A percentile compares a stretch with the other conserved stretches of the same genome.
These are phyloP conservation scores for Teunomyces cretensis DNA, from an alignment of 805 yeast genomes.

Conservation along the genomic window DNA sequence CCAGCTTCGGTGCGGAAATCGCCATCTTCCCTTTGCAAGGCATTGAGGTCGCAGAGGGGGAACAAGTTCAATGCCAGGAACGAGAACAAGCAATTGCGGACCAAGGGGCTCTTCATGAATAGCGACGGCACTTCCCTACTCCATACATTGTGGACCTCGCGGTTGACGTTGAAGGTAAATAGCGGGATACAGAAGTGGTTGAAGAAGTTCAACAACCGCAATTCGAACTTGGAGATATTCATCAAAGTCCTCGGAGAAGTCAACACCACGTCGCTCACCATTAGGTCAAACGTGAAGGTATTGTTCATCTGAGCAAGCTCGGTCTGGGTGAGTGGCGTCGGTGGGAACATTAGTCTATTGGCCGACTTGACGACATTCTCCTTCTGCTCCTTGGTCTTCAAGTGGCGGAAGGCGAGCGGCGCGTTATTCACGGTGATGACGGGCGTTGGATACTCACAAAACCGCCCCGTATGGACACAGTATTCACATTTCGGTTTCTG, in stretches of 20 bases:
- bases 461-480: too few species aligned
- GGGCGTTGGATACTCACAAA: too few species aligned
- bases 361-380: too few species aligned
- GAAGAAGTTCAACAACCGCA: slow-evolving; percentile 27
- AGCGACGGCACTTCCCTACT: slow-evolving; percentile 21
- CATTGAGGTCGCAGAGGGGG: slow-evolving; percentile 18
- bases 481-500: too few species aligned
- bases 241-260: slow-evolving; percentile 19
- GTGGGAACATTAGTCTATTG: too few species aligned
- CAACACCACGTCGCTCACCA: background rate
- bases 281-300: too few species aligned
- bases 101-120: slow-evolving; percentile 22
- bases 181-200: slow-evolving; percentile 25
- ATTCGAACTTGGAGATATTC: slow-evolving; percentile 20
- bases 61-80: slow-evolving; percentile 17
- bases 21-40: slow-evolving; percentile 9
- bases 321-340: too few species aligned
- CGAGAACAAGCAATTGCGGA: slow-evolving; percentile 25
- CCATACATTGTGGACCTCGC: slow-evolving; percentile 24
- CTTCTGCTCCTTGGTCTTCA: too few species aligned
- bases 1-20: too few species aligned
- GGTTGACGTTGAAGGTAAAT: slow-evolving; percentile 23
- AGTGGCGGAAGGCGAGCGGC: too few species aligned
- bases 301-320: too few species aligned
- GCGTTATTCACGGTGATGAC: too few species aligned